Evolutionary conservation across 169 alveolate genomes (phyloP), one percentile per base, ranked within the genome.

Genomic region (Plasmodium vinckei): DNA sequence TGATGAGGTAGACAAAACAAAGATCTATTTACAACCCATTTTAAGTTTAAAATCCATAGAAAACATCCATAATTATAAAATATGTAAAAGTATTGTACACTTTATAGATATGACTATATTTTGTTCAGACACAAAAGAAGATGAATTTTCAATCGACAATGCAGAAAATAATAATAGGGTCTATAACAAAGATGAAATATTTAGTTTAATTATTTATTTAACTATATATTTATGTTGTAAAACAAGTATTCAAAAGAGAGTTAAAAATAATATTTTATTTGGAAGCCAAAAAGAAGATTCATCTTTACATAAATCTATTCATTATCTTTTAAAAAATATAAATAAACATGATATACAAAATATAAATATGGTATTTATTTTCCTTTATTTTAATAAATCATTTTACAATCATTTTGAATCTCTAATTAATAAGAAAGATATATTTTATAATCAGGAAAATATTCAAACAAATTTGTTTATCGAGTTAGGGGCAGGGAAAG

Each of bases 261-360:
- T 79, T 53, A 27, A 63, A 39, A 79, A 79, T 39, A 65, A 65
- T 51, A 65, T 49, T 51, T 79, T 79, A n/a, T 21, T 64, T 63
- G 12, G 42, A 9, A 53, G 27, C 64, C 17, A 65, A 60, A 27
- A 44, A 27, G 67, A 65, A 15, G 67, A 65, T 25, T 53, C 60
- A 27, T 17, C 23, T 49, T 51, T 9, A 27, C 44, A 47, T 51
- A 60, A 61, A 4, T 64, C 72, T 51, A 75, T 75, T n/a, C 51
- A 19, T 49, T 75, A 65, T 17, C 59, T 79, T 79, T 60, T 79
- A 27, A 47, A 79, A 15, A 79, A 79, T 39, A 9, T 79, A 56
- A 54, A 64, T 69, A 79, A 79, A 21, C 89, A 79, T 27, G 89
- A 79, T 46, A 65, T 79, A 65, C 88, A 79, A 79, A 79, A 79